Evolutionary conservation across 148 eudicot genomes (phyloP), one percentile per base, ranked within the genome.

Genomic region (Heliosperma pusillum): DNA sequence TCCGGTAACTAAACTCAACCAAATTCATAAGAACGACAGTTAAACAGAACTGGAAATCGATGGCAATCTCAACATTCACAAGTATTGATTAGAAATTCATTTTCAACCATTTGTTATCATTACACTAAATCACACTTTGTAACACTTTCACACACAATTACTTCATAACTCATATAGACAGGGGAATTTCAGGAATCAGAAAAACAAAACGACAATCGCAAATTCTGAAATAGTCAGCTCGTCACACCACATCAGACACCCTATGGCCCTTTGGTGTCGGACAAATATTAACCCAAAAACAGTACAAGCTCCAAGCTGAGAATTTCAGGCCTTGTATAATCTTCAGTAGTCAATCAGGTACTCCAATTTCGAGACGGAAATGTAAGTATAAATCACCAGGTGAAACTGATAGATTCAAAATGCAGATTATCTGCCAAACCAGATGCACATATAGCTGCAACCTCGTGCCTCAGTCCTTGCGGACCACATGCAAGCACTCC

Each of bases 401-500:
- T 93, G 84, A 93, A 93, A 80, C 98, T 93, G 77, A 91, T 88
- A 72, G 98, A 88, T 76, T 93, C 94, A 56, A 89, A 93, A 33
- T 93, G 88, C 71, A 93, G 81, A 77, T 91, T 89, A 5, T 87
- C 78, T 1, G 86, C 89, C 74, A 81, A 80, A 9, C 90, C 93
- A 45, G 97, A 86, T 36, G 87, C 85, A 62, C 97, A 93, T 52
- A 93, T 87, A 70, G 82, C 83, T 22, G 98, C 97, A 78, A 89
- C 95, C 10, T 93, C 91, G 12, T 82, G 91, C 69, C 95, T 89
- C 84, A 93, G 79, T 17, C 78, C 82, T 82, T 85, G 79, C 0
- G 98, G 98, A n/a, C 98, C 98, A 24, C 89, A 80, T 50, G 82
- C 98, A 12, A 93, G 85, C 9, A 86, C 91, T 52, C 97, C 98